Evolutionary conservation across 768 basidiomycete genomes (phyloP), one percentile per base, ranked within the genome.

Genomic region (Sarcodon aspratus): DNA sequence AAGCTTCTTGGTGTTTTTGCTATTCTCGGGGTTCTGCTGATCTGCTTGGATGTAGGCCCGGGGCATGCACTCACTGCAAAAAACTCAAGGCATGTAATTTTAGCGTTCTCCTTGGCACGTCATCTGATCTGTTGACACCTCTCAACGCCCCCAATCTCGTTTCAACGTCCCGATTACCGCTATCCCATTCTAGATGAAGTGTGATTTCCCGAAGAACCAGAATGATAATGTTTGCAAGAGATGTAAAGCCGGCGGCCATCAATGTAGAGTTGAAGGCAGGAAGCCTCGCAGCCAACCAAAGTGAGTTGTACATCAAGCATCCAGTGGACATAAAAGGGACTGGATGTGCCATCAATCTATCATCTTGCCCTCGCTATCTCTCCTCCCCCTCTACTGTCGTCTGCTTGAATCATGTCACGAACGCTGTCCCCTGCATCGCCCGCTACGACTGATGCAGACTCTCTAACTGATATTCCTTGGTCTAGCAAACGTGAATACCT

Each of bases 61-160:
- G 88, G 50, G 88, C 88, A 38, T 91, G 88, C 64, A 83, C 76
- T 3, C 79, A 90, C 59, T 91, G 88, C 75, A 91, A 89, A 64
- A 84, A 80, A 59, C 78, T 90, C 58, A 91, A 91, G 82, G 85
- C 83, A 65, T 50, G 78, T 67, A 32, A 12, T 32, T 21, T 45
- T 27, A 13, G 44, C 11, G 3, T 45, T 45, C 44, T 12, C 44
- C 44, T 45, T 32, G 44, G 12, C 13, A 32, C 44, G 44, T 21
- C 44, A 27, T 45, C 17, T 45, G 2, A 13, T 21, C 12, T 1
- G 36, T 38, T 35, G 36, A 44, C 36, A 15, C 10, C 18, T 13
- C n/a, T 9, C 34, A 38, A 35, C 46, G 36, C 46, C 8, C n/a
- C 21, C 21, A 8, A 8, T 36, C 21, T 27, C 33, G 21, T 33